Conservation (phyloP, 208 protist genomes). For the Leishmania braziliensis region DNA sequence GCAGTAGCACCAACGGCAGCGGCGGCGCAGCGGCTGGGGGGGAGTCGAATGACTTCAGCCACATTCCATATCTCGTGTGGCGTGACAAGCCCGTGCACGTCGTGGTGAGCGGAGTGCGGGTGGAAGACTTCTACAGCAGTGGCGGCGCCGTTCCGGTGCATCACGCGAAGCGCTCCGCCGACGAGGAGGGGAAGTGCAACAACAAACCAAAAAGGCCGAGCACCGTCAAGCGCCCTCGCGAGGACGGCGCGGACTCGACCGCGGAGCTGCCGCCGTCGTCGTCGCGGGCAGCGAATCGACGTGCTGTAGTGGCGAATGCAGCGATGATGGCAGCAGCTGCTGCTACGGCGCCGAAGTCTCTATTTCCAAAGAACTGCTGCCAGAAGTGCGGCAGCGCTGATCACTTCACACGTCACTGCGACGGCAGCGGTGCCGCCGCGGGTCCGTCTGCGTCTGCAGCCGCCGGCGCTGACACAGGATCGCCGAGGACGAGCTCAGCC, state of each 20-base stretch:
- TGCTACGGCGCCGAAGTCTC: neutral
- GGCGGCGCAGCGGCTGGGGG: neutral
- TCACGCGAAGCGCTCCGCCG: conserved; percentile 6
- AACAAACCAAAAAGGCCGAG: conserved; percentile 14
- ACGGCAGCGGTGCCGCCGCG: conserved; percentile 17
- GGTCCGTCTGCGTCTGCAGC: neutral
- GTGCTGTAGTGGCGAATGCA: neutral
- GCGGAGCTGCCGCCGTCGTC: neutral
- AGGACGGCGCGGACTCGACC: neutral
- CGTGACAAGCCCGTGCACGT: conserved; percentile 44
- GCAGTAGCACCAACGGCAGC: neutral
- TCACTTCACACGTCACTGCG: conserved; percentile 59
- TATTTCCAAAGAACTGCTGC: conserved; percentile 46
- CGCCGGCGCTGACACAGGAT: conserved; percentile 4
- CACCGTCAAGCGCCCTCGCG: neutral
- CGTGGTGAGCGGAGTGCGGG: conserved; percentile 47
- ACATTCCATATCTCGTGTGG: conserved; percentile 48
- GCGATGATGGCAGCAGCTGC: neutral
- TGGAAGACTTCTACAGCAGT: conserved; percentile 60
- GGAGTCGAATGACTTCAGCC: conserved; percentile 18
- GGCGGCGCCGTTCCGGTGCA: conserved; percentile 61
- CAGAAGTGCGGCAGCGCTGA: conserved; percentile 45
- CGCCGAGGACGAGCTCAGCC: neutral
- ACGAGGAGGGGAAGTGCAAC: conserved; percentile 7
- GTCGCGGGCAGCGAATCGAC: neutral